Percentiles rank a stretch among this genome's conserved stretches.
Conservation (phyloP, 768 basidiomycete species). For the Phlebiopsis flavidoalba region DNA sequence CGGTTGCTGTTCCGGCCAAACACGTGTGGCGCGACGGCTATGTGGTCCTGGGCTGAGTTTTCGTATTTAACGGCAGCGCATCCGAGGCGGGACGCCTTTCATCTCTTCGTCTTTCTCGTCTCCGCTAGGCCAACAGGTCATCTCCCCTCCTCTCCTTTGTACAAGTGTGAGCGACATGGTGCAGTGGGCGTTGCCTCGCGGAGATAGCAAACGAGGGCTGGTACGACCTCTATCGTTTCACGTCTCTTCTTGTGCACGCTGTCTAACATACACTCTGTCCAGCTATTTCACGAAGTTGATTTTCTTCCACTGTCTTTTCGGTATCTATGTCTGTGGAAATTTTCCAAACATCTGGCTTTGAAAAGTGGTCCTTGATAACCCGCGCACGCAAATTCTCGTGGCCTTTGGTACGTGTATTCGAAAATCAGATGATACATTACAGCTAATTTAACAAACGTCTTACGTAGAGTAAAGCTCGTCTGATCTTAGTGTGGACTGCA, state of each 20-base stretch:
- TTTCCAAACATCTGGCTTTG: conserved; percentile 57
- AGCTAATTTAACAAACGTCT: not conserved
- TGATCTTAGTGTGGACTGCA: not conserved
- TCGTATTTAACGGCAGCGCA: not conserved
- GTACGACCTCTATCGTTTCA: conserved; percentile 1
- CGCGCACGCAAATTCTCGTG: conserved; percentile 57
- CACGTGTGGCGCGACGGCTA: not conserved
- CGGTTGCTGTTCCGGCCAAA: not conserved
- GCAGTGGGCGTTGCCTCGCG: conserved; percentile 42
- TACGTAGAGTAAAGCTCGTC: not conserved
- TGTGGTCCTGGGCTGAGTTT: not conserved
- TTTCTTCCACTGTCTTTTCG: conserved; percentile 60
- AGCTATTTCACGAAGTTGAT: conserved; percentile 61
- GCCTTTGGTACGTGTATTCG: conserved; percentile 60
- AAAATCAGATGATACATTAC: not conserved
- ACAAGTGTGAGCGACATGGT: conserved; percentile 31
- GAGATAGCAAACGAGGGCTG: conserved; percentile 37
- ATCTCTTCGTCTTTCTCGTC: not conserved
- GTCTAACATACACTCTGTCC: not conserved
- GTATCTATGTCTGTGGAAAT: conserved; percentile 68
- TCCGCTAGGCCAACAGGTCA: not conserved
- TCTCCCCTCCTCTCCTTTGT: not conserved
- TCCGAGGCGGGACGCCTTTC: not conserved
- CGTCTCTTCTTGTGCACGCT: not conserved
- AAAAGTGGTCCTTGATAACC: conserved; percentile 59